Conservation (phyloP, 331 rosid genomes). For the Malus hybrid region DNA sequence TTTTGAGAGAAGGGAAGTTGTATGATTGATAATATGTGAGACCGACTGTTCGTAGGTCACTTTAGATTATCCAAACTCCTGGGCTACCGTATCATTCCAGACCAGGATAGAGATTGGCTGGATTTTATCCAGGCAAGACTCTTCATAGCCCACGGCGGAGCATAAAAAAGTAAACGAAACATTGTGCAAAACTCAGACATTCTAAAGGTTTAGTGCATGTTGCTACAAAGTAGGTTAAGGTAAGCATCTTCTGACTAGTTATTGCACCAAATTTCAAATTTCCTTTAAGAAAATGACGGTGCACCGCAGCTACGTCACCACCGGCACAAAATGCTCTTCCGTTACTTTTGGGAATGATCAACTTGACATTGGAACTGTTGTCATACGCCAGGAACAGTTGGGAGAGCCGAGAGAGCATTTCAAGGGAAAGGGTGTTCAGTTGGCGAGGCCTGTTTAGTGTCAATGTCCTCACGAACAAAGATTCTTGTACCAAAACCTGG, state of each 20-base stretch:
- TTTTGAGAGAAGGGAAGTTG: no score
- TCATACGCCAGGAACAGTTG: slow-evolving; percentile 37
- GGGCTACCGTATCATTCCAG: no score
- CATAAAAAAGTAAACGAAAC: no score
- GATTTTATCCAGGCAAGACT: no score
- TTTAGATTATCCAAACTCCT: no score
- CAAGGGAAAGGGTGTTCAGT: slow-evolving; percentile 47
- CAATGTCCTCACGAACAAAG: slow-evolving; percentile 32
- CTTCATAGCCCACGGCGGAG: no score
- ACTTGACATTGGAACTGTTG: slow-evolving; percentile 32
- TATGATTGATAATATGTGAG: no score
- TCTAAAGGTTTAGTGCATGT: background rate
- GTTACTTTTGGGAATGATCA: slow-evolving; percentile 51
- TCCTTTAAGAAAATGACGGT: slow-evolving; percentile 19
- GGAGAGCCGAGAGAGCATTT: slow-evolving; percentile 46
- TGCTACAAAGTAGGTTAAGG: slow-evolving; percentile 30
- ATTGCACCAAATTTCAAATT: slow-evolving; percentile 45
- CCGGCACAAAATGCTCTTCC: slow-evolving; percentile 82
- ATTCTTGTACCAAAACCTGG: slow-evolving; percentile 44
- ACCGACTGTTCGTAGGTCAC: no score
- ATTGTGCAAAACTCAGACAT: no score
- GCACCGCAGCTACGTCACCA: slow-evolving; percentile 50
- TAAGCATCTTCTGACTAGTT: slow-evolving; percentile 24
- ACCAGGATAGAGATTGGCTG: no score
- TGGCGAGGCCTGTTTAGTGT: slow-evolving; percentile 51